Evolutionary conservation across 345 rosid species (phyloP).

Genomic region (Citrus mangshanensis): DNA sequence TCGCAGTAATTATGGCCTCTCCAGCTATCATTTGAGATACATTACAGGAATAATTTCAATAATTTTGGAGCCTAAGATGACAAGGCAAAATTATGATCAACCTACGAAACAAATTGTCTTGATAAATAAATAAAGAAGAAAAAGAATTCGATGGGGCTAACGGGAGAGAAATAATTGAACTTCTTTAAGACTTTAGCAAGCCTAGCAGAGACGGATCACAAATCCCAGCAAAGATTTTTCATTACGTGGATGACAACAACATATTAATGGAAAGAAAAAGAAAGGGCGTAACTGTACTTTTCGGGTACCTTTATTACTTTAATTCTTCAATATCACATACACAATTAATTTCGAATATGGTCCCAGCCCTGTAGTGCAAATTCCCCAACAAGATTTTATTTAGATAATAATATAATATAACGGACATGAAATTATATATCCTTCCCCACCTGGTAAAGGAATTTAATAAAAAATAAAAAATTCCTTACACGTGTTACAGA

Average conservation of each 20-base stretch:
- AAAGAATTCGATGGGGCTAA: not conserved
- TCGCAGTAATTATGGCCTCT: too few species aligned
- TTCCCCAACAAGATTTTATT: slow-evolving; percentile 23
- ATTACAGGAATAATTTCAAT: too few species aligned
- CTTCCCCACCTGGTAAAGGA: slow-evolving; percentile 4
- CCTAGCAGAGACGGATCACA: slow-evolving; percentile 5
- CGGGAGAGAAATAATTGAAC: not conserved
- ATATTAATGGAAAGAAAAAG: not conserved
- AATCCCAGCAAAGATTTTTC: not conserved
- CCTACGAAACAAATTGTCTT: not conserved
- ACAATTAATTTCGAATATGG: slow-evolving; percentile 23
- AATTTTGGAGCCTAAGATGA: not conserved
- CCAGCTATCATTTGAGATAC: too few species aligned
- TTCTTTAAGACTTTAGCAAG: slow-evolving; percentile 2
- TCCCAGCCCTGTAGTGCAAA: slow-evolving; percentile 26
- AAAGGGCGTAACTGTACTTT: slow-evolving; percentile 11
- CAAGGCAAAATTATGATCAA: not conserved
- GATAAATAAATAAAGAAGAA: not conserved
- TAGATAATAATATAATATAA: too few species aligned
- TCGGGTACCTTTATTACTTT: slow-evolving; percentile 20
- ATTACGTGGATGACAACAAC: not conserved
- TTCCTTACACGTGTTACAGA: slow-evolving; percentile 3
- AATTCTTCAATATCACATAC: not conserved
- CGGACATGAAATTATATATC: not conserved
- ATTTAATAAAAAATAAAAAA: not conserved